A percentile compares a stretch with the other conserved stretches of the same genome.
phyloP scores from a whole-genome alignment of 2,329 filamentous ascomycete genomes.

The Verticillium longisporum region DNA sequence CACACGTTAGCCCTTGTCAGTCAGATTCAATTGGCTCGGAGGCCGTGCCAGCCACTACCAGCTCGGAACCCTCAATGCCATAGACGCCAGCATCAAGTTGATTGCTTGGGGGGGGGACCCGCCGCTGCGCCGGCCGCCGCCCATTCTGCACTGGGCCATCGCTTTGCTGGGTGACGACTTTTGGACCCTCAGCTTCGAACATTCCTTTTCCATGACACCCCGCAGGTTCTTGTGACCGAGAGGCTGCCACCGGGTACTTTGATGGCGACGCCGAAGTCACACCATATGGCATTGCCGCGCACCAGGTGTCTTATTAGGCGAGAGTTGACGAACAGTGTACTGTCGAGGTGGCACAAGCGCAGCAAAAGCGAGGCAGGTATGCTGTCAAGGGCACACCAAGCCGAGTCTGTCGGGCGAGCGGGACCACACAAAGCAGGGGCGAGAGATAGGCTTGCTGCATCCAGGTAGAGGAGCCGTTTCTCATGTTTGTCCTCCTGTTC shows the following conservation, averaged over 20 bases:
- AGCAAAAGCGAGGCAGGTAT: background rate
- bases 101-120: background rate
- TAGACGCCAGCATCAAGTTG: background rate
- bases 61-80: background rate
- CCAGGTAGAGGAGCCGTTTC: background rate
- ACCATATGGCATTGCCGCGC: background rate
- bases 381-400: background rate
- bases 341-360: background rate
- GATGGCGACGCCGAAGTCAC: background rate
- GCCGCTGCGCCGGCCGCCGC: background rate
- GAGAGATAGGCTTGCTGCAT: background rate
- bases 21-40: constrained; percentile 21
- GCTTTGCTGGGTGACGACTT: background rate
- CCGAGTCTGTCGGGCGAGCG: background rate
- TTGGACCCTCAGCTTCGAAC: too few species aligned
- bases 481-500: background rate
- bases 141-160: background rate
- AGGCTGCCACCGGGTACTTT: background rate
- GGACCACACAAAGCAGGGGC: background rate
- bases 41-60: constrained; percentile 15
- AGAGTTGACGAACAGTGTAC: background rate
- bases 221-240: background rate
- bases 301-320: background rate
- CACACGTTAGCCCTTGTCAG: constrained; percentile 17
- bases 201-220: too few species aligned